Evolutionary conservation across 441 rosid genomes (phyloP), one percentile per base, ranked within the genome.

Genomic region (Populus hybrid): DNA sequence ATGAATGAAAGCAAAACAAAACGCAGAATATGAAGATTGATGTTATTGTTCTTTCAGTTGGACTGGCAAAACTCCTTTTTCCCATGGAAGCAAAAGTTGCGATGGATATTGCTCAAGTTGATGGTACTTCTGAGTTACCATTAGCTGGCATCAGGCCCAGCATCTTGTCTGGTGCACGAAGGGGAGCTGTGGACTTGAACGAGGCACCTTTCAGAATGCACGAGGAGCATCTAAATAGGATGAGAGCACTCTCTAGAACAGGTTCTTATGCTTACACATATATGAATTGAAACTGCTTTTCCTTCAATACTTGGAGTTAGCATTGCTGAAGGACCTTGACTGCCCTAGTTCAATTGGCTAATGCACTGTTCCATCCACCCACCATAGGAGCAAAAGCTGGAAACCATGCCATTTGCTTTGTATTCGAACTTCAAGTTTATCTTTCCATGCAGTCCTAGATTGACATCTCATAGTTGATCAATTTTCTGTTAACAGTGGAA

Each of bases 11-110:
- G 14, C 14, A 3, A 46, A 46, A 46, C 18, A 6, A 46, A 46
- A 46, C 20, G 2, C 20, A 24, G 67, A 42, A 21, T 78, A 3
- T 59, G 59, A 34, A 67, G 64, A 50, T 46, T 46, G 1, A 46
- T 73, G 32, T 11, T 28, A 76, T 28, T 28, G 38, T 28, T 38
- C 76, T 36, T 79, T 67, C 85, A 95, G 99, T 95, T 84, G 98
- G 90, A 67, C 75, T 95, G 32, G 99, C 98, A 23, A 88, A 85
- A 54, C 86, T 92, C 74, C 85, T 95, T 26, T 95, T 93, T 77
- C 99, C 99, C 12, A 81, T 79, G 83, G 99, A 95, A 87, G 94
- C 99, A 10, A 81, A 87, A 86, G 90, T 92, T 57, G 90, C 67
- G 6, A 90, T 85, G 89, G 99, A 92, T 57, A 87, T 93, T 10